Base-by-base conservation (phyloP, 176 grass and related monocot genomes). In the Pharus latifolius region DNA sequence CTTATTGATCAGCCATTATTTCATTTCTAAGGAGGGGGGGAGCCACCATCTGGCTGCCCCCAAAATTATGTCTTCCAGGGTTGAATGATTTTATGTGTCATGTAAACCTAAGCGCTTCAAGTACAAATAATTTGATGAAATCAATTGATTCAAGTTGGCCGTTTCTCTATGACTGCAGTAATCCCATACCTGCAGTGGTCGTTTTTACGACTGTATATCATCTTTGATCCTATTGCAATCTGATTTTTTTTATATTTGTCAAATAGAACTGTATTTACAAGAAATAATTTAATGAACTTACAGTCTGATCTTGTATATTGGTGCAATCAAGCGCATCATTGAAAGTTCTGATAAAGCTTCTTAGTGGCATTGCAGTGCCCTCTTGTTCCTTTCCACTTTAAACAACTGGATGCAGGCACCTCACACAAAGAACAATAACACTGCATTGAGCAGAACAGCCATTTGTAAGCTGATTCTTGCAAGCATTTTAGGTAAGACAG, bases 361-460 rank as follows among this genome's bases (percentile, higher is more conserved):
- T 66, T 13, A 11, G 61, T 69, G 32, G 57, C 55, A 47, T 84
- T 47, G 77, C 88, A 82, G 37, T 88, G 88, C 8, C 73, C 76
- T 47, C 12, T 45, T 7, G 37, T 64, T 64, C 67, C 72, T 60
- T 74, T 19, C 63, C 81, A 77, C 20, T 63, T 40, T 4, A 73
- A 28, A n/a, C 81, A 84, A 15, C 35, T 42, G 49, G 77, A 73
- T 53, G 67, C 88, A 69, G 84, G 67, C 4, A 71, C 40, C 28
- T 88, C 32, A 41, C 88, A 92, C 27, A 60, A 7, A 5, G 18
- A 68, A 67, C 79, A 88, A n/a, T 87, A 87, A 59, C 88, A 87
- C 84, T 91, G 62, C 72, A 82, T 43, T 18, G 48, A 12, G 33
- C 37, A 73, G 35, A 72, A 57, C 4, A 65, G 0, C 3, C 17